phyloP scores from a whole-genome alignment of 768 basidiomycete genomes.

The Gloeostereum incarnatum region DNA sequence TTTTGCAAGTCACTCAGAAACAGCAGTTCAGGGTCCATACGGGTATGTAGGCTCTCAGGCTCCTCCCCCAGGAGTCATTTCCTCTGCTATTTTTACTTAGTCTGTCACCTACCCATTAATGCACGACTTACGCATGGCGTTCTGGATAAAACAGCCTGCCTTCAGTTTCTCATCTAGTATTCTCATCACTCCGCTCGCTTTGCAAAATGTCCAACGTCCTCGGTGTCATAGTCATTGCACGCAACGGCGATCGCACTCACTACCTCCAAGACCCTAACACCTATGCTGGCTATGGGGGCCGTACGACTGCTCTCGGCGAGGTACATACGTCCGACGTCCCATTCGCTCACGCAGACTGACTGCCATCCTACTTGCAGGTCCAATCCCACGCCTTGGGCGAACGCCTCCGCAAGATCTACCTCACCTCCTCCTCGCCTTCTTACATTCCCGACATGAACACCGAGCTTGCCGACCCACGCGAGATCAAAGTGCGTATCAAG shows the following conservation, averaged over 20 bases:
- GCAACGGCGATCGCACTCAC: constrained; percentile 68
- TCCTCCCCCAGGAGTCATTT: too few species aligned
- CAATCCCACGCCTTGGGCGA: constrained; percentile 61
- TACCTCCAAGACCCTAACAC: constrained; percentile 66
- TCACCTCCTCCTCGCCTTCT: constrained; percentile 55
- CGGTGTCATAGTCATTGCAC: constrained; percentile 69
- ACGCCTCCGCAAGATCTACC: constrained; percentile 55
- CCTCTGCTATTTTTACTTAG: too few species aligned
- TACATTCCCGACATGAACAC: constrained; percentile 57
- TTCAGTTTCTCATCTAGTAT: not conserved
- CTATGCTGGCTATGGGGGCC: constrained; percentile 52
- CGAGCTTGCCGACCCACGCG: constrained; percentile 64
- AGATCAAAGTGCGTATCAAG: constrained; percentile 73
- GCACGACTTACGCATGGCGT: too few species aligned
- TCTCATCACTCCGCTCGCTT: too few species aligned
- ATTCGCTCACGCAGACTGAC: constrained; percentile 3
- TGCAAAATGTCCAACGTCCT: constrained; percentile 37
- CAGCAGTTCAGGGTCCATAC: too few species aligned
- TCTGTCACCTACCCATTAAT: too few species aligned
- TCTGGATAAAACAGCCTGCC: too few species aligned
- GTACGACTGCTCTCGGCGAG: constrained; percentile 71
- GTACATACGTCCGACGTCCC: constrained; percentile 24
- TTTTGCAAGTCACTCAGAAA: too few species aligned
- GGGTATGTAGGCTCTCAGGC: too few species aligned
- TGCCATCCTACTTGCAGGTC: constrained; percentile 27